Base-by-base conservation (phyloP, 352 stramenopile genomes). In the Pythium scleroteichum region DNA sequence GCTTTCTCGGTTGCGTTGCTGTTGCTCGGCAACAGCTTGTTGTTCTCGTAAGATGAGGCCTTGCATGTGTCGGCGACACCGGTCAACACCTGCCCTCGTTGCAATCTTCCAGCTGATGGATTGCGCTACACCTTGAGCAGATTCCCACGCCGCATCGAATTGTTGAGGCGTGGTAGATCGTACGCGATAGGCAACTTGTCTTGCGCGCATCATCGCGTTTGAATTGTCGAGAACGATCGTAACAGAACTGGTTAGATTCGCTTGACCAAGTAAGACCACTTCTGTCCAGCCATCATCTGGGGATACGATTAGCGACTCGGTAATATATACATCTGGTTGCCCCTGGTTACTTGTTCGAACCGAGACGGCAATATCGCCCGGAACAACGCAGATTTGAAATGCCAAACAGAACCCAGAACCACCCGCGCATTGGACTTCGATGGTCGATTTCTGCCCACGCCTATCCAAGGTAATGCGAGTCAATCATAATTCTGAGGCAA, bases 91-190 rank as follows among this genome's bases (percentile, higher is more conserved):
- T 29, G 46, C 45, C 17, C 50, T 68, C 1, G 78, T 78, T 2
- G 73, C 71, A 13, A 73, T 59, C 32, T 94, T 94, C 84, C 84
- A 94, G 24, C 65, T 80, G 27, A 94, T 94, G 2, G 76, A 78
- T 48, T 81, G 73, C n/a, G 85, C 85, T 64, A 90, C 82, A 35
- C 79, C 75, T 16, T 76, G 44, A 41, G 78, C 91, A 3, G 76
- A 72, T 59, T 82, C 66, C 85, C 85, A 94, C 7, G 78, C 79
- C 0, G 29, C 33, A 5, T 61, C 53, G 48, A 86, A 91, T 3
- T 76, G 66, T 10, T 22, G 44, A 3, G 39, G 26, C 8, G 67
- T 57, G 8, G 72, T 46, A 32, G 62, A 57, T 6, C 46, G 14
- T 20, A 72, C 64, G 9, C 85, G 78, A 66, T 85, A 62, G 26